phyloP scores from a whole-genome alignment of 192 early-diverging fungal species.

The Jimgerdemannia lactiflua region DNA sequence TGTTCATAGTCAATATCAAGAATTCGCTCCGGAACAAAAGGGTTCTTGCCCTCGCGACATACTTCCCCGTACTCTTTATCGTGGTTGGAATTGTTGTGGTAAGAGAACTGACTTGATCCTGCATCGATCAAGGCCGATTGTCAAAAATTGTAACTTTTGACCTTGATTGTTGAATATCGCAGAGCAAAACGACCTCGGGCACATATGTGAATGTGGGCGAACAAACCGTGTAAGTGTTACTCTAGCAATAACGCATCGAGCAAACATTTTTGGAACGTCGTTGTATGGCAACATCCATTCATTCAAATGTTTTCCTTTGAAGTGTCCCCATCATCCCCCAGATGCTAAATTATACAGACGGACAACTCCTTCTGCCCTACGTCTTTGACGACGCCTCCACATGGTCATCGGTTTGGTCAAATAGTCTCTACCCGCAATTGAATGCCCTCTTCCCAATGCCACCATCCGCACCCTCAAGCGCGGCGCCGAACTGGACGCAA shows the following conservation, averaged over 20 bases:
- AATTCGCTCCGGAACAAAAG: conserved; percentile 15
- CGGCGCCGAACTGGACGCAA: conserved; percentile 18
- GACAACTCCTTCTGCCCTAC: background rate
- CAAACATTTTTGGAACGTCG: no score
- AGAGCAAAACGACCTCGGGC: background rate
- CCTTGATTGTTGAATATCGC: background rate
- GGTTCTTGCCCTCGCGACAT: conserved; percentile 21
- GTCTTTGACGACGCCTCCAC: background rate
- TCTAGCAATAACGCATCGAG: no score
- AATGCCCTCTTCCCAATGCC: conserved; percentile 16
- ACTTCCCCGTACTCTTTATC: conserved; percentile 27
- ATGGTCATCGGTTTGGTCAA: conserved; percentile 20
- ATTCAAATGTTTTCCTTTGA: background rate
- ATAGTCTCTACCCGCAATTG: conserved; percentile 16
- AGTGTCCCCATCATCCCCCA: background rate
- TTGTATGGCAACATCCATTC: no score
- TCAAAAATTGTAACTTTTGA: no score
- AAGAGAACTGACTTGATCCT: background rate
- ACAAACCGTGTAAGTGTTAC: conserved; percentile 6
- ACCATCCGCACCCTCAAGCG: conserved; percentile 1
- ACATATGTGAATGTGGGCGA: background rate
- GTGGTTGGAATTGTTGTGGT: conserved; percentile 25
- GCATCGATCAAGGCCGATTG: no score
- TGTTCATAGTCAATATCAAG: conserved; percentile 24
- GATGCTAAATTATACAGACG: background rate